Conservation (phyloP, 2,329 filamentous ascomycete species). For the Calonectria hawksworthii region DNA sequence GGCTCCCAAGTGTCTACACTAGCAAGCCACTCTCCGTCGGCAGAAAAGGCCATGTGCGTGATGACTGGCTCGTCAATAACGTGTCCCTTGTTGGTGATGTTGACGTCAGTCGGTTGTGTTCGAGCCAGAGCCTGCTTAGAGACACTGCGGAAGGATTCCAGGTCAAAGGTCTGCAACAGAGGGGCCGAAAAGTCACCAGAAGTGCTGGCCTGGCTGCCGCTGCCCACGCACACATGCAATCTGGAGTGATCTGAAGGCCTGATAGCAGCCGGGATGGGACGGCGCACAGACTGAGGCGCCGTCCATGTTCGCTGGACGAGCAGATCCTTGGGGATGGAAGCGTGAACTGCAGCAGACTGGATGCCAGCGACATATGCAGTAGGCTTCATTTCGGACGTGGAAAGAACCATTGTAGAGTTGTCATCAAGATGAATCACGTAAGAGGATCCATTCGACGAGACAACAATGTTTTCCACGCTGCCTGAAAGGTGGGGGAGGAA, state of each 20-base stretch:
- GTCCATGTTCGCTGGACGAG: conserved; percentile 67
- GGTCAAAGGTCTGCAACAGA: conserved; percentile 86
- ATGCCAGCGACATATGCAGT: conserved; percentile 88
- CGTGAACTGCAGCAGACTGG: conserved; percentile 72
- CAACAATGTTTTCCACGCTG: conserved; percentile 84
- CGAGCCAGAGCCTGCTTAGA: conserved; percentile 90
- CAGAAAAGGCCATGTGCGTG: conserved; percentile 80
- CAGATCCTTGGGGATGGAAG: conserved; percentile 64
- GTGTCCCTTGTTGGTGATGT: conserved; percentile 78
- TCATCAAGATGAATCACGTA: conserved; percentile 91
- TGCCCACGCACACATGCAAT: conserved; percentile 77
- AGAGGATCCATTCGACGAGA: conserved; percentile 83
- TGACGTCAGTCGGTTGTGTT: conserved; percentile 87
- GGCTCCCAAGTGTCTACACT: conserved; percentile 94
- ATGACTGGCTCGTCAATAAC: conserved; percentile 84
- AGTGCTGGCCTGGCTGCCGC: conserved; percentile 69
- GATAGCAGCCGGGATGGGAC: conserved; percentile 71
- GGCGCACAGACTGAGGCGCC: conserved; percentile 57
- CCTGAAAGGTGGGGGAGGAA: conserved; percentile 92
- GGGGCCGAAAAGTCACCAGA: conserved; percentile 66
- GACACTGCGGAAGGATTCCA: conserved; percentile 82
- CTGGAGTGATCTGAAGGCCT: conserved; percentile 74
- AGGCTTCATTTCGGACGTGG: conserved; percentile 89
- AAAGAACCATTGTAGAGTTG: conserved; percentile 92
- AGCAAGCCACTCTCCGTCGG: conserved; percentile 89